A percentile compares a stretch with the other conserved stretches of the same genome.
These are phyloP conservation scores for Cyclospora cayetanensis DNA, from an alignment of 169 alveolate genomes.

Conservation along the genomic window DNA sequence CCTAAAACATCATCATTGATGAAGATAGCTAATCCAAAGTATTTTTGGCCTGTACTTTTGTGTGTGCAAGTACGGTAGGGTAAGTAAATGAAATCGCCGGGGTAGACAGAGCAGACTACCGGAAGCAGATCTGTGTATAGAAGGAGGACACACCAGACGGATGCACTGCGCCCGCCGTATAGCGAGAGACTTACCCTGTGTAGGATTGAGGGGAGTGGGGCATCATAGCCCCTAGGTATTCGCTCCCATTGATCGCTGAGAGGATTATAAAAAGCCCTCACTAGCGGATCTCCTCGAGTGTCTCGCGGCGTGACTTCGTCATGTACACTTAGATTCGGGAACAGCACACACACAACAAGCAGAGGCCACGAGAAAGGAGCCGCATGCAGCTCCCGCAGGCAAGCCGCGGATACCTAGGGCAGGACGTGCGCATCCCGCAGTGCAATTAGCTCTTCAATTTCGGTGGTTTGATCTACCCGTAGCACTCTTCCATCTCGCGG, in stretches of 20 bases:
- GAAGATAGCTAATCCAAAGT: not conserved
- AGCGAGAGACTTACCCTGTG: not conserved
- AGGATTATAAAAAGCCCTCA: conserved; percentile 57
- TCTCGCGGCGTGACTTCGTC: conserved; percentile 24
- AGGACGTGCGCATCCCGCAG: not conserved
- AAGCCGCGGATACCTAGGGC: not conserved
- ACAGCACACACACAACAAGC: not conserved
- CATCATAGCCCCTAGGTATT: conserved; percentile 8
- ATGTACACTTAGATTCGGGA: not conserved
- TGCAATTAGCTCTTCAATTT: not conserved
- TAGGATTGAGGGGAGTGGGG: conserved; percentile 33
- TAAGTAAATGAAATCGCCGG: too few species aligned
- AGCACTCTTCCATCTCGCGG: not conserved
- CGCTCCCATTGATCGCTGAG: conserved; percentile 43
- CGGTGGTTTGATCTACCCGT: not conserved
- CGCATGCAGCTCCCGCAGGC: not conserved
- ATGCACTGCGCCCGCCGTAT: not conserved
- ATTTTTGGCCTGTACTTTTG: too few species aligned
- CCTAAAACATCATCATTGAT: not conserved
- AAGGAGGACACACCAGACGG: not conserved
- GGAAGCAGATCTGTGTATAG: too few species aligned
- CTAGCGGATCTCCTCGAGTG: conserved; percentile 41
- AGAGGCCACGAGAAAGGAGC: not conserved
- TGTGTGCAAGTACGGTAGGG: too few species aligned
- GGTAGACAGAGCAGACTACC: too few species aligned